Percentiles rank a stretch among this genome's conserved stretches.
Conservation (phyloP, 768 basidiomycete genomes). For the Auricularia sp. region DNA sequence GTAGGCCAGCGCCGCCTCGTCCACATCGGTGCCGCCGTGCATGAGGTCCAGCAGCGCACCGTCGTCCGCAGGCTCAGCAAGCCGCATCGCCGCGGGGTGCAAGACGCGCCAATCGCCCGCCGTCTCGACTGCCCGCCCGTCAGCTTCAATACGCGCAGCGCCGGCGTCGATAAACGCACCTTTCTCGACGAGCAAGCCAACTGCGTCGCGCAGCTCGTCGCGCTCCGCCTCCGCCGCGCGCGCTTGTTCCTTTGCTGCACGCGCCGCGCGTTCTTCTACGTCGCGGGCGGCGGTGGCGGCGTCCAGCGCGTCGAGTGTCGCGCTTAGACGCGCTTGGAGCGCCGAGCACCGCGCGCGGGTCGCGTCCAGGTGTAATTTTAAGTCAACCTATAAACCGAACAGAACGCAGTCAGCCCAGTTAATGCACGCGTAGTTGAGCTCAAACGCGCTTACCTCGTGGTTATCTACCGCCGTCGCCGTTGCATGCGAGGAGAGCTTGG, state of each 20-base stretch:
- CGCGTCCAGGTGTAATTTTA: constrained; percentile 25
- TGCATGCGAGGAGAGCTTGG: too few species aligned
- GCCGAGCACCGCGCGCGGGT: constrained; percentile 31
- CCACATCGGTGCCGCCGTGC: neutral
- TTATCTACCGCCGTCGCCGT: too few species aligned
- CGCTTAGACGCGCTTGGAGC: constrained; percentile 35
- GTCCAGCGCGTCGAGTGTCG: constrained; percentile 43
- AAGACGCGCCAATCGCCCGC: neutral
- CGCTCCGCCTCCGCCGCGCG: constrained; percentile 33
- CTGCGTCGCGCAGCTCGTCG: constrained; percentile 45
- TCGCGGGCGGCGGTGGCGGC: constrained; percentile 27
- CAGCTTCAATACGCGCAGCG: neutral
- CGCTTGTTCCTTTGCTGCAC: constrained; percentile 25
- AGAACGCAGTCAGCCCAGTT: too few species aligned
- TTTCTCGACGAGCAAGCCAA: constrained; percentile 46
- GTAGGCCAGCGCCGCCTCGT: neutral
- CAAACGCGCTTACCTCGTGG: too few species aligned
- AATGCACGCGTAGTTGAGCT: too few species aligned
- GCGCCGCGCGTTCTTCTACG: neutral
- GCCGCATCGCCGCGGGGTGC: neutral
- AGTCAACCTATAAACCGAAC: constrained; percentile 8
- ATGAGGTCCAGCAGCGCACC: neutral
- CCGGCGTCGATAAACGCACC: constrained; percentile 27
- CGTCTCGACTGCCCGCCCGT: neutral
- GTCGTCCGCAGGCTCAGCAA: neutral